Evolutionary conservation across 2,329 filamentous ascomycete species (phyloP).

Genomic region (Rutstroemia sp.): DNA sequence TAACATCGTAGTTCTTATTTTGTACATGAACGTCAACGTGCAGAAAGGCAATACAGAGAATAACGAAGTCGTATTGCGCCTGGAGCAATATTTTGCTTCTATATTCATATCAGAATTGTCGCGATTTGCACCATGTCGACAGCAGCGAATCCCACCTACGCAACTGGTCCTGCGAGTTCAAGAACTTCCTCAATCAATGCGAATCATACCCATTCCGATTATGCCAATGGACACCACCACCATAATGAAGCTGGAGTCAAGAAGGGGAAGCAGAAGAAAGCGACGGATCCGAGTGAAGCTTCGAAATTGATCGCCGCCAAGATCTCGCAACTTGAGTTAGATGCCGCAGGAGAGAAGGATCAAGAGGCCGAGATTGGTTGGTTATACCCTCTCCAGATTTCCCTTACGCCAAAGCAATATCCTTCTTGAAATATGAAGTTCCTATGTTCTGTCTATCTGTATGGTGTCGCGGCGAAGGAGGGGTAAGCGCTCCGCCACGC

Average conservation of each 20-base stretch:
- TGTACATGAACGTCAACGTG: conserved; percentile 5
- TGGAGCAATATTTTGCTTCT: conserved; percentile 1
- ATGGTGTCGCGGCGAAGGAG: conserved; percentile 4
- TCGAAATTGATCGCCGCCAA: conserved; percentile 87
- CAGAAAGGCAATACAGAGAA: conserved; percentile 8
- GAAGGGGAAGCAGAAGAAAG: conserved; percentile 81
- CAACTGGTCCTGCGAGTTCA: conserved; percentile 30
- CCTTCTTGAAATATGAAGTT: background rate
- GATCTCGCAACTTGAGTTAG: conserved; percentile 90
- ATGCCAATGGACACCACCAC: conserved; percentile 33
- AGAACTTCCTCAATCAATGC: conserved; percentile 24
- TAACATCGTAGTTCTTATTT: conserved; percentile 10
- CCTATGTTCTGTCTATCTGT: background rate
- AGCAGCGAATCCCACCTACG: conserved; percentile 31
- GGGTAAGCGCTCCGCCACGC: conserved; percentile 8
- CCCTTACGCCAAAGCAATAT: background rate
- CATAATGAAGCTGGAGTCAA: conserved; percentile 48
- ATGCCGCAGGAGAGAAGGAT: conserved; percentile 88
- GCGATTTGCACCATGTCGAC: conserved; percentile 26
- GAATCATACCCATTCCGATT: conserved; percentile 22
- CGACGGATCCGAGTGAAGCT: conserved; percentile 77
- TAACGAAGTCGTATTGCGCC: conserved; percentile 3
- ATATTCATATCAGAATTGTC: background rate
- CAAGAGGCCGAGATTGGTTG: conserved; percentile 92
- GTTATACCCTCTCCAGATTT: conserved; percentile 31